Conservation (phyloP, 176 grass and related monocot genomes). For the Aechmea fasciata region DNA sequence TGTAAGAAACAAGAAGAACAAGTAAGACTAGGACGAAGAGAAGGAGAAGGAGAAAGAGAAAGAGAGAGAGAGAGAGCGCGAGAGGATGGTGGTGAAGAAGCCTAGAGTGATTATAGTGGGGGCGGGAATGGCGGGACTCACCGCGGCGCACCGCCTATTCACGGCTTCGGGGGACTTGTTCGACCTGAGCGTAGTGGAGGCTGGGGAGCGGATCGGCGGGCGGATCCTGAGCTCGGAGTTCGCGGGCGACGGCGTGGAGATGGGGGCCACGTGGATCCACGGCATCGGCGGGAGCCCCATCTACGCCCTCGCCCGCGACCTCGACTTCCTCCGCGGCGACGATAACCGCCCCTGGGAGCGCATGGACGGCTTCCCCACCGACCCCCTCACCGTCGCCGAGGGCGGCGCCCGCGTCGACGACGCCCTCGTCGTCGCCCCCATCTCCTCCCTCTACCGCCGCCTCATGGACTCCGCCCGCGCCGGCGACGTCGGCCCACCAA, state of each 20-base stretch:
- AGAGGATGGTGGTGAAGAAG: conserved; percentile 45
- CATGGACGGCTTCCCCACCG: conserved; percentile 70
- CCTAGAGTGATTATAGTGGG: conserved; percentile 54
- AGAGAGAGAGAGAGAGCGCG: neutral
- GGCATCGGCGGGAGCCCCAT: conserved; percentile 72
- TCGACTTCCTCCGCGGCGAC: conserved; percentile 22
- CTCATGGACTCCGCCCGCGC: conserved; percentile 60
- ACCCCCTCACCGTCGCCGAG: conserved; percentile 56
- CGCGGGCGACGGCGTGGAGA: conserved; percentile 60
- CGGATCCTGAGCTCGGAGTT: conserved; percentile 64
- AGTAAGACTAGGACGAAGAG: too few species aligned
- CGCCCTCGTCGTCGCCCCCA: conserved; percentile 27
- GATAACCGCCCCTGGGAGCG: conserved; percentile 45
- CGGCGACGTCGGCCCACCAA: conserved; percentile 21
- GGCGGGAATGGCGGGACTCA: conserved; percentile 69
- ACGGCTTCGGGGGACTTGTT: conserved; percentile 32
- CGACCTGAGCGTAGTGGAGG: conserved; percentile 64
- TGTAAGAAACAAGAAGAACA: too few species aligned
- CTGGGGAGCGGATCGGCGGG: conserved; percentile 41
- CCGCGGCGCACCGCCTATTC: conserved; percentile 55
- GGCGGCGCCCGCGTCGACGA: conserved; percentile 47
- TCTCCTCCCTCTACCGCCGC: conserved; percentile 44
- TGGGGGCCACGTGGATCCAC: conserved; percentile 89
- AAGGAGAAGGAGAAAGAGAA: too few species aligned
- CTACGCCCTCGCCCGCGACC: conserved; percentile 41